Evolutionary conservation across 2,329 filamentous ascomycete genomes (phyloP).

Genomic region (Gremmenia infestans): DNA sequence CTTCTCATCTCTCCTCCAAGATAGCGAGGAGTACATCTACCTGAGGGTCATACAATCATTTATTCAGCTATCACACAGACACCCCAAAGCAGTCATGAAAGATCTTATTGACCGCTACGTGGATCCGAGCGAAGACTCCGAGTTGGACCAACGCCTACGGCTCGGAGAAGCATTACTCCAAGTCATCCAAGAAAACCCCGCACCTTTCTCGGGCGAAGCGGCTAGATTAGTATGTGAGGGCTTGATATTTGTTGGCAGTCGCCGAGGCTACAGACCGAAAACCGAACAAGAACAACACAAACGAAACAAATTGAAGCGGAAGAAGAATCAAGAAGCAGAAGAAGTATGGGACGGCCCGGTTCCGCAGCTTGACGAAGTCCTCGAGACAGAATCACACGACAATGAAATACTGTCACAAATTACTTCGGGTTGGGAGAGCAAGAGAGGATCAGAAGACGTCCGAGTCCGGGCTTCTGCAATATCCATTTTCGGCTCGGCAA

Average conservation of each 20-base stretch:
- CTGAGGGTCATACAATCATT: conserved; percentile 63
- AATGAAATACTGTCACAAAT: conserved; percentile 53
- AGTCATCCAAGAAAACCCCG: conserved; percentile 56
- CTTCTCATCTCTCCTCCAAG: conserved; percentile 58
- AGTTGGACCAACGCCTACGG: conserved; percentile 59
- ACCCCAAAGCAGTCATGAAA: conserved; percentile 55
- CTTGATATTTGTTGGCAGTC: conserved; percentile 58
- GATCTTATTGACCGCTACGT: conserved; percentile 65
- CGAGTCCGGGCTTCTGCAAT: conserved; percentile 65
- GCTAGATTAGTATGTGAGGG: conserved; percentile 50
- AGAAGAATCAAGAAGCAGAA: conserved; percentile 46
- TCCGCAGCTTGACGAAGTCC: conserved; percentile 40
- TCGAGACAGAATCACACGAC: conserved; percentile 19
- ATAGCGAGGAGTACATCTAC: conserved; percentile 68
- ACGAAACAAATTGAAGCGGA: conserved; percentile 43
- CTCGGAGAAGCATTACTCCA: conserved; percentile 64
- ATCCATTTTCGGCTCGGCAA: conserved; percentile 54
- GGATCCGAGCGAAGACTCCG: conserved; percentile 53
- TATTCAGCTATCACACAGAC: conserved; percentile 51
- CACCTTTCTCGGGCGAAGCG: conserved; percentile 49
- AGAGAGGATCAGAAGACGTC: conserved; percentile 62
- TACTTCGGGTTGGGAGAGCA: conserved; percentile 62
- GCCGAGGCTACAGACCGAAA: conserved; percentile 56
- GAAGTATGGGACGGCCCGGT: conserved; percentile 52
- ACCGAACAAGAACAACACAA: conserved; percentile 52